phyloP scores from a whole-genome alignment of 257 asterid species.

The Solanum piurae region DNA sequence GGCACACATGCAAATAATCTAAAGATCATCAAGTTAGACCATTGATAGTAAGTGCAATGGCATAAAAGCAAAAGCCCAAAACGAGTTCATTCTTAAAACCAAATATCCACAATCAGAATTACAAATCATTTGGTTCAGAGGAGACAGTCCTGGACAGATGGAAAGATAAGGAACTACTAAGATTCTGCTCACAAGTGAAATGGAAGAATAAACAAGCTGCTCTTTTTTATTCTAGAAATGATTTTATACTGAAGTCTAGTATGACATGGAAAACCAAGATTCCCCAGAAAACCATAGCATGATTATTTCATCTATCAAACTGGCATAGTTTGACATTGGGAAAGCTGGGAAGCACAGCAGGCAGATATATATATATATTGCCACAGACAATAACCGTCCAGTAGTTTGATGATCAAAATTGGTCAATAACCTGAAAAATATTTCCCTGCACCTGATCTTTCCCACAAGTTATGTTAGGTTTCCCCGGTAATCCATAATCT shows the following conservation, averaged over 20 bases:
- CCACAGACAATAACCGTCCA: neutral
- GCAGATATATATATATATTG: neutral
- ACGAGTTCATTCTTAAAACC: neutral
- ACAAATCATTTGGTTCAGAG: neutral
- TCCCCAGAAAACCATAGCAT: neutral
- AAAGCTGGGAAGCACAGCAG: neutral
- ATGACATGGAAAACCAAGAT: neutral
- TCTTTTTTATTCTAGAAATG: neutral
- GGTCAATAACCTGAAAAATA: neutral
- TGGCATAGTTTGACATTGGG: neutral
- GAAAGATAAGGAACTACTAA: neutral
- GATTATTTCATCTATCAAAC: neutral
- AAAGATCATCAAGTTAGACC: neutral
- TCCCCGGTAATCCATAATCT: neutral
- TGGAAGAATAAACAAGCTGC: neutral
- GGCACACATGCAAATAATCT: neutral
- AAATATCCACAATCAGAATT: neutral
- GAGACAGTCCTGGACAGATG: neutral
- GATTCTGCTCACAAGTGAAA: neutral
- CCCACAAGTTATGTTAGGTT: neutral
- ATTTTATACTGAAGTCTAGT: neutral
- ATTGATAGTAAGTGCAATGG: neutral
- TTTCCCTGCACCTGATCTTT: neutral
- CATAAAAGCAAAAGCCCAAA: neutral
- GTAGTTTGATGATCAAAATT: neutral